Conservation (phyloP, 495 filamentous ascomycete genomes). For the Elasticomyces elasticus region DNA sequence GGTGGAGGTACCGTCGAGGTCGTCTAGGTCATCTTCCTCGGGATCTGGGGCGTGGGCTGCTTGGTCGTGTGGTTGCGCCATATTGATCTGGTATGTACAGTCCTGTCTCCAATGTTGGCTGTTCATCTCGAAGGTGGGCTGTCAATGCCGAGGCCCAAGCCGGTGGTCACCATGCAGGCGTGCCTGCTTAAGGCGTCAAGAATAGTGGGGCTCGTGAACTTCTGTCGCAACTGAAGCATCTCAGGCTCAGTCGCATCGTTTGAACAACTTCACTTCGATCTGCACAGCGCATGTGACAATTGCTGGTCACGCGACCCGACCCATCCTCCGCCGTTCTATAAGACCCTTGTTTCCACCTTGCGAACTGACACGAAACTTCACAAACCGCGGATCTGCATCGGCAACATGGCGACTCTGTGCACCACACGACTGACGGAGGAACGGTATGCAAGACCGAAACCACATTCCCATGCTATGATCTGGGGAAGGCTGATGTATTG, state of each 20-base stretch:
- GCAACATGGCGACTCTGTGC: constrained; percentile 65
- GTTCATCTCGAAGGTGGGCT: neutral
- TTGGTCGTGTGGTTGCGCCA: constrained; percentile 16
- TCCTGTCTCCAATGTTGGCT: neutral
- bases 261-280: neutral
- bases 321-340: neutral
- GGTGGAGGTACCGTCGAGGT: constrained; percentile 62
- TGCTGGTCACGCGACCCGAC: neutral
- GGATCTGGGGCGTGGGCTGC: constrained; percentile 55
- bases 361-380: neutral
- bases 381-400: neutral
- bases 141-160: neutral
- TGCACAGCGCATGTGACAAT: neutral
- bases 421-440: constrained; percentile 85
- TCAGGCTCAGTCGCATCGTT: neutral
- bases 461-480: no score
- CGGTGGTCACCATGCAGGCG: neutral
- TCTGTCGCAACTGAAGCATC: neutral
- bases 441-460: constrained; percentile 50
- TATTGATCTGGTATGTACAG: no score
- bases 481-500: no score
- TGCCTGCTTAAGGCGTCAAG: neutral
- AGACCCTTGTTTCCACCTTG: neutral
- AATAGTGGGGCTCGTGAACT: neutral
- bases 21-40: constrained; percentile 81